Conservation (phyloP, 176 grass and related monocot species). For the Phragmites australis region DNA sequence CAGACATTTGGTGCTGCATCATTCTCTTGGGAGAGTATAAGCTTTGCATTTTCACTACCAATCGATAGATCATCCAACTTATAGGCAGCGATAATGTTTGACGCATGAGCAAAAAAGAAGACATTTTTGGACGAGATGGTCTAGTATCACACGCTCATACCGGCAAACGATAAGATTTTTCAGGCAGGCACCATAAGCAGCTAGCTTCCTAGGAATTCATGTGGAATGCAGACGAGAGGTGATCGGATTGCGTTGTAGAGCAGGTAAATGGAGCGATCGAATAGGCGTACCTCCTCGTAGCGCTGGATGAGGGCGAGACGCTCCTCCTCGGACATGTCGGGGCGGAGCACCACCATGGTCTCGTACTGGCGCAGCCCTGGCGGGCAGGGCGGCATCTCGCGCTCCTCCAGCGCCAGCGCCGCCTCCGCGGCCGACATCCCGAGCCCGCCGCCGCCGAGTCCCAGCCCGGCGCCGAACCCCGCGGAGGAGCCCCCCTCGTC, state of each 20-base stretch:
- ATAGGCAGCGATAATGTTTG: no score
- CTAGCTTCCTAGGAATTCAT: background rate
- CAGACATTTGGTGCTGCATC: no score
- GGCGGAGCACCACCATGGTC: slow-evolving; percentile 84
- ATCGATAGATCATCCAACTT: no score
- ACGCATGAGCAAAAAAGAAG: no score
- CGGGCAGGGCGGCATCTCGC: slow-evolving; percentile 86
- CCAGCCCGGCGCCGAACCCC: slow-evolving; percentile 17
- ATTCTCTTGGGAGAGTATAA: no score
- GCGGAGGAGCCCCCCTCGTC: slow-evolving; percentile 40
- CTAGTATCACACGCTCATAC: background rate
- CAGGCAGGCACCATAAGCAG: no score
- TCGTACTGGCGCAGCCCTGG: slow-evolving; percentile 90
- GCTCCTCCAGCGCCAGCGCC: slow-evolving; percentile 66
- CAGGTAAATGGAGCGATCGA: background rate
- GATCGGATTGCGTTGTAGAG: background rate
- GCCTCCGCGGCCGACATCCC: slow-evolving; percentile 61
- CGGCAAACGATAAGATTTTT: no score
- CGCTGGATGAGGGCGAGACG: slow-evolving; percentile 89
- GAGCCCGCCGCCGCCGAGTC: slow-evolving; percentile 43
- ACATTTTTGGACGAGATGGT: background rate
- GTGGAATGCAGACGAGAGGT: background rate
- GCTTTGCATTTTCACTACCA: background rate
- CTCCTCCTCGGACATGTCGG: slow-evolving; percentile 97
- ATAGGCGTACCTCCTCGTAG: slow-evolving; percentile 74